Evolutionary conservation across 352 stramenopile species (phyloP).

Genomic region (Globisporangium uncinulatum): DNA sequence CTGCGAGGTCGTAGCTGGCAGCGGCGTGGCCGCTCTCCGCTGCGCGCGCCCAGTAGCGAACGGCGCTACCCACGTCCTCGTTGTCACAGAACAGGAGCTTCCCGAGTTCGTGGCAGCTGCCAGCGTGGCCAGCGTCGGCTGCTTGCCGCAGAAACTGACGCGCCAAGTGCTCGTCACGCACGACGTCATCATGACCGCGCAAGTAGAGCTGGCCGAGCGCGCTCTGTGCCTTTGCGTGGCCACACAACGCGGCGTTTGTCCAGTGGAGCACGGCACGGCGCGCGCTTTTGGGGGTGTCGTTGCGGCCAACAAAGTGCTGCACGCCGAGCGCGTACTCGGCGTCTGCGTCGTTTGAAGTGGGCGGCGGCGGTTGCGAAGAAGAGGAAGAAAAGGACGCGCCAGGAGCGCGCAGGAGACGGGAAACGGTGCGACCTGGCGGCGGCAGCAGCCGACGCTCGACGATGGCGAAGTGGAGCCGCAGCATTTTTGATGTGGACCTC

Average conservation of each 20-base stretch:
- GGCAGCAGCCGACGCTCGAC: no score
- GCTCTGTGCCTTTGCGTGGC: conserved; percentile 66
- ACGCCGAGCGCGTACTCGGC: conserved; percentile 59
- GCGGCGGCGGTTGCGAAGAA: background rate
- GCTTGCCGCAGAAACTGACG: conserved; percentile 54
- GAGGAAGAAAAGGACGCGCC: background rate
- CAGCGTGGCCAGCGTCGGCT: conserved; percentile 57
- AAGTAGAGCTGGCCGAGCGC: conserved; percentile 71
- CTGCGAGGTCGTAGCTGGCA: conserved; percentile 66
- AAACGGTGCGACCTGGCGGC: no score
- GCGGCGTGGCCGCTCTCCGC: conserved; percentile 61
- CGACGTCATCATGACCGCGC: conserved; percentile 41
- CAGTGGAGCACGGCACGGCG: conserved; percentile 56
- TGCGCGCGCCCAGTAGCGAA: conserved; percentile 62
- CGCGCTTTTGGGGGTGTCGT: conserved; percentile 9
- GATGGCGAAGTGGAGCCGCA: no score
- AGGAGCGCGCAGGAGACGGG: conserved; percentile 7
- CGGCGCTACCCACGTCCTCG: conserved; percentile 24
- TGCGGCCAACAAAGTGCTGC: conserved; percentile 47
- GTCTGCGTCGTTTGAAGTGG: conserved; percentile 16
- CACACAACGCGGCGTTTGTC: conserved; percentile 65
- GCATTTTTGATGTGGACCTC: no score
- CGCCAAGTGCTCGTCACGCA: conserved; percentile 39
- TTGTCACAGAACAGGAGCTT: conserved; percentile 65
- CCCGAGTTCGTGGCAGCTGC: conserved; percentile 69